A percentile compares a stretch with the other conserved stretches of the same genome.
Evolutionary conservation across 2,329 filamentous ascomycete species (phyloP).

Genomic region (Fusarium hostae): DNA sequence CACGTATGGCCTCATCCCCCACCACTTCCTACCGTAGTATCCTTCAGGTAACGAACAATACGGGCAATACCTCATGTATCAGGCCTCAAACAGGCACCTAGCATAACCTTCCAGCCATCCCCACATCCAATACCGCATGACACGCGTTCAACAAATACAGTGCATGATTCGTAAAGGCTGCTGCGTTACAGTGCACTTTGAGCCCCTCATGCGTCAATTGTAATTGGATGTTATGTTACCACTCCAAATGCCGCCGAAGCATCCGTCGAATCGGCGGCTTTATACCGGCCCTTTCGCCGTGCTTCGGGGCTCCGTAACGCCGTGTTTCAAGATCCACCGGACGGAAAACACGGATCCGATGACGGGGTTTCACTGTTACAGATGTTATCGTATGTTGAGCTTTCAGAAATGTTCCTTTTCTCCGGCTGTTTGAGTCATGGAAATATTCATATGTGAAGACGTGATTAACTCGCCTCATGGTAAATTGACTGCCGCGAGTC

Average conservation of each 20-base stretch:
- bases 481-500: slow-evolving; percentile 5
- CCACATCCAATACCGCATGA: slow-evolving; percentile 31
- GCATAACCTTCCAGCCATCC: neutral
- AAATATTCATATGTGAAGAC: neutral
- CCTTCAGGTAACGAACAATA: slow-evolving; percentile 20
- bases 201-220: neutral
- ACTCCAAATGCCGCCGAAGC: neutral
- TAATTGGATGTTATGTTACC: neutral
- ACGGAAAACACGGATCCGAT: slow-evolving; percentile 11
- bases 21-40: slow-evolving; percentile 10
- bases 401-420: neutral
- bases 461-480: neutral
- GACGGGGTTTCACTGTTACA: slow-evolving; percentile 5
- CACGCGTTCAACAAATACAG: slow-evolving; percentile 37
- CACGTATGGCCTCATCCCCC: slow-evolving; percentile 17
- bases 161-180: slow-evolving; percentile 21
- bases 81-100: slow-evolving; percentile 13
- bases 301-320: slow-evolving; percentile 16
- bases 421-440: neutral
- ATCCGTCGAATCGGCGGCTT: slow-evolving; percentile 21
- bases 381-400: neutral
- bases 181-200: neutral
- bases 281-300: slow-evolving; percentile 10
- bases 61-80: slow-evolving; percentile 2
- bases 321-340: slow-evolving; percentile 31